Conservation (phyloP, 2,329 filamentous ascomycete genomes). For the Claviceps africana region DNA sequence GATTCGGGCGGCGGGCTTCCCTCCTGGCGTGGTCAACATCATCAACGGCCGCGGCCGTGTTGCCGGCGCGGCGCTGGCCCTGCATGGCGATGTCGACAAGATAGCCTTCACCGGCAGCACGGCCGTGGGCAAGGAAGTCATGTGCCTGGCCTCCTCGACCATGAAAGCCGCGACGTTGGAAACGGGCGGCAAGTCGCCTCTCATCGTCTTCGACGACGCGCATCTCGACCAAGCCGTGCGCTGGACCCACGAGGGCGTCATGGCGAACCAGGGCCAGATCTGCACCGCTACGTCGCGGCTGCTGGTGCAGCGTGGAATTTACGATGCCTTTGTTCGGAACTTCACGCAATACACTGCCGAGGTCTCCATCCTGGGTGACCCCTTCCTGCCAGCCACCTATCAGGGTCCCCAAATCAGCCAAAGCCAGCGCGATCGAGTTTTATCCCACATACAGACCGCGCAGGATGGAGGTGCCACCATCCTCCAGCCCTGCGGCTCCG, state of each 20-base stretch:
- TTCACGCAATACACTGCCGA: constrained; percentile 43
- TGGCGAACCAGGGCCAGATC: constrained; percentile 44
- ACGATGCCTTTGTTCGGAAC: constrained; percentile 46
- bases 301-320: constrained; percentile 41
- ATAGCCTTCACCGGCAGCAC: constrained; percentile 62
- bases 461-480: constrained; percentile 47
- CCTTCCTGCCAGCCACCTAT: constrained; percentile 48
- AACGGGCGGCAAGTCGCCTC: constrained; percentile 46
- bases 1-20: constrained; percentile 57
- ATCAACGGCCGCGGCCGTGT: constrained; percentile 51
- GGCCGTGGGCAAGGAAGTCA: constrained; percentile 51
- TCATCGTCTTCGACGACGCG: constrained; percentile 46
- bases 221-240: constrained; percentile 51
- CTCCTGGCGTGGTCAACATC: constrained; percentile 59
- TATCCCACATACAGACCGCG: constrained; percentile 51
- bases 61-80: constrained; percentile 49
- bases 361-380: constrained; percentile 47
- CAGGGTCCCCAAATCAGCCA: constrained; percentile 56
- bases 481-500: constrained; percentile 5
- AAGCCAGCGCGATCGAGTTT: constrained; percentile 48
- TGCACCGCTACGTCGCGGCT: constrained; percentile 47
- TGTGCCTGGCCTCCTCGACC: constrained; percentile 50
- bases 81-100: constrained; percentile 53
- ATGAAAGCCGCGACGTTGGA: constrained; percentile 46
- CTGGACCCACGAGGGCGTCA: constrained; percentile 25